These are phyloP conservation scores for Capsella bursapastoris DNA, from an alignment of 345 rosid genomes.

Conservation along the genomic window DNA sequence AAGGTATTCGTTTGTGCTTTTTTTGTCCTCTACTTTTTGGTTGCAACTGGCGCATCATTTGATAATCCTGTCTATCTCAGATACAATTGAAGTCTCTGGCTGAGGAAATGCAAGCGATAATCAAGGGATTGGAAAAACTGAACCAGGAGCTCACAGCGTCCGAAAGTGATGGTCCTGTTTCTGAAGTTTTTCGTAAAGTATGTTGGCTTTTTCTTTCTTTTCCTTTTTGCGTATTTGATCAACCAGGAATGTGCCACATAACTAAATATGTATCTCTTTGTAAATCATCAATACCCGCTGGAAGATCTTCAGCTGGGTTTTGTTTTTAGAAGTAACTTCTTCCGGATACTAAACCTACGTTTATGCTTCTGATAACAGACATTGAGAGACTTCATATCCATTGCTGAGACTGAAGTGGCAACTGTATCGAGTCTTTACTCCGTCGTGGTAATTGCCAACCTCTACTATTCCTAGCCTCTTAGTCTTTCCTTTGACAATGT, in stretches of 20 bases:
- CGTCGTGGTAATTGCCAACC: constrained; percentile 70
- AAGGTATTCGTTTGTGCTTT: constrained; percentile 60
- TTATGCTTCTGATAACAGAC: constrained; percentile 53
- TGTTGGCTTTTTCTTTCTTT: neutral
- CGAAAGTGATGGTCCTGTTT: constrained; percentile 93
- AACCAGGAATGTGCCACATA: constrained; percentile 16
- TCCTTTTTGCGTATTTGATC: constrained; percentile 17
- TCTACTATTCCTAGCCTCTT: neutral
- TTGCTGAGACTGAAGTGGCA: constrained; percentile 83
- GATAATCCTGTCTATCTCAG: constrained; percentile 50
- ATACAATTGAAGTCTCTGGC: constrained; percentile 96
- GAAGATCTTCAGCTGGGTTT: constrained; percentile 1
- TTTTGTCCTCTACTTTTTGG: neutral
- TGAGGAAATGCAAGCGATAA: constrained; percentile 99
- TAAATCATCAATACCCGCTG: neutral
- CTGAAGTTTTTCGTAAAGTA: constrained; percentile 88
- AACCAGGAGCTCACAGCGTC: constrained; percentile 88
- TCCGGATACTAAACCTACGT: constrained; percentile 19
- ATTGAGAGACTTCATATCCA: constrained; percentile 70
- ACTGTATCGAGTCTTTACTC: constrained; percentile 78
- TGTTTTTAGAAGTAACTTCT: neutral
- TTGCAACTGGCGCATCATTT: constrained; percentile 13
- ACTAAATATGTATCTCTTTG: neutral
- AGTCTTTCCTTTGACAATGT: constrained; percentile 13
- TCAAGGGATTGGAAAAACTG: constrained; percentile 92